Evolutionary conservation across 2,329 filamentous ascomycete species (phyloP).

Genomic region (Aspergillus candidus): DNA sequence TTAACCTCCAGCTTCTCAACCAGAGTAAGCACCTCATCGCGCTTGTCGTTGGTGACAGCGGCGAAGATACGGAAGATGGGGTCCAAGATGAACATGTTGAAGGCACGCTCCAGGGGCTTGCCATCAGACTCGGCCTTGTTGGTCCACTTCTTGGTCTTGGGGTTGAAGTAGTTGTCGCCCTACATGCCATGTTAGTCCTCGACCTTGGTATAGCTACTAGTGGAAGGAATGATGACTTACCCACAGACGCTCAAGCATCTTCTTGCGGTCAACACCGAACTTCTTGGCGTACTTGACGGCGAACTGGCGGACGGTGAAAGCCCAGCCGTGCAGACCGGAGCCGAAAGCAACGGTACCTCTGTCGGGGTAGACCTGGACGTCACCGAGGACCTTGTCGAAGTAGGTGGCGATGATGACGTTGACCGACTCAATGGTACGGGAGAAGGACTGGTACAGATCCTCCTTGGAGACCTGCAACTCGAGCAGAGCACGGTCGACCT

Average conservation of each 20-base stretch:
- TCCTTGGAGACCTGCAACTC: slow-evolving; percentile 98
- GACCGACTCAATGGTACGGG: slow-evolving; percentile 98
- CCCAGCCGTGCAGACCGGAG: slow-evolving; percentile 99
- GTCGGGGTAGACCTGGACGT: slow-evolving; percentile 97
- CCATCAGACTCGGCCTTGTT: slow-evolving; percentile 75
- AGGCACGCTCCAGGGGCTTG: slow-evolving; percentile 90
- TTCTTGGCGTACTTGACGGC: slow-evolving; percentile 97
- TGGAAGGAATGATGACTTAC: slow-evolving; percentile 45
- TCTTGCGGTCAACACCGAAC: slow-evolving; percentile 98
- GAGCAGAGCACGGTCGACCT: slow-evolving; percentile 98
- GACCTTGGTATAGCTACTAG: too few species aligned
- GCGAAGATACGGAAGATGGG: slow-evolving; percentile 99
- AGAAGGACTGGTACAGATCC: slow-evolving; percentile 99
- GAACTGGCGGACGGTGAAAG: slow-evolving; percentile 98
- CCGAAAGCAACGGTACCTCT: slow-evolving; percentile 97
- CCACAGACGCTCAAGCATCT: slow-evolving; percentile 99
- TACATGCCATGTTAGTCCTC: slow-evolving; percentile 18
- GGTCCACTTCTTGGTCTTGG: slow-evolving; percentile 99
- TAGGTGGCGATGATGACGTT: slow-evolving; percentile 99
- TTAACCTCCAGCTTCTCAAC: slow-evolving; percentile 94
- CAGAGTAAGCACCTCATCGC: slow-evolving; percentile 76
- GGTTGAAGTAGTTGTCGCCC: slow-evolving; percentile 99
- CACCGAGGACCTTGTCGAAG: slow-evolving; percentile 92
- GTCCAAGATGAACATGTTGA: slow-evolving; percentile 99
- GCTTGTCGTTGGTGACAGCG: slow-evolving; percentile 98